Evolutionary conservation across 2,329 filamentous ascomycete species (phyloP), one percentile per base, ranked within the genome.

Genomic region (Chaetomiaceae sp.): DNA sequence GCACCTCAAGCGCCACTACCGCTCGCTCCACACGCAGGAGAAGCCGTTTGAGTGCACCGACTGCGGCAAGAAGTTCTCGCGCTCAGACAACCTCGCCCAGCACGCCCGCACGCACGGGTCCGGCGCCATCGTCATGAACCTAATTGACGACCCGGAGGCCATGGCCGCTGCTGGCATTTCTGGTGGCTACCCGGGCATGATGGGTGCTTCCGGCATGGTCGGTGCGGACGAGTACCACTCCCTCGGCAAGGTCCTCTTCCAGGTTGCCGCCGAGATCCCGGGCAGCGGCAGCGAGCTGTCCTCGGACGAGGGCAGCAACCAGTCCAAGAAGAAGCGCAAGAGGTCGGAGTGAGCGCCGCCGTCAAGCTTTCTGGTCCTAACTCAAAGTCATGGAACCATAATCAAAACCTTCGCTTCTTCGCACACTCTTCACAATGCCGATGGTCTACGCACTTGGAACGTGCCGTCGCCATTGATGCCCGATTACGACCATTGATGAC

Each of bases 11-110:
- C 89, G 94, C 59, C 94, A 99, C 78, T 96, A 96, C 79, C 87
- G 94, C 64, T 97, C 94, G 54, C 89, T 99, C 44, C 94, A 99
- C 79, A 99, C 94, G 1, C 87, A 95, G 68, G 94, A 97, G 70
- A 99, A 97, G 84, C 94, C 94, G 5, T 99, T 97, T 66, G 90
- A 95, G 75, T 99, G 94, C 79, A 83, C 85, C 61, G 92, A 99
- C 75, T 99, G 94, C 67, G 92, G 94, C 65, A 99, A 99, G 87
- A 96, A 95, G 79, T 99, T 97, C 76, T 97, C 92, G 19, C 87
- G 94, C 65, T 95, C 89, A 64, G 94, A 99, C 75, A 99, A 99
- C 78, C 82, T 99, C 15, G 89, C 91, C 22, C 94, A 99, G 75
- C 94, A 99, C 70, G 87, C 94, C 60, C 85, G 94, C 59, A 99